Percentiles rank a stretch among this genome's conserved stretches.
phyloP scores from a whole-genome alignment of 495 filamentous ascomycete species.

The Talaromyces adpressus region DNA sequence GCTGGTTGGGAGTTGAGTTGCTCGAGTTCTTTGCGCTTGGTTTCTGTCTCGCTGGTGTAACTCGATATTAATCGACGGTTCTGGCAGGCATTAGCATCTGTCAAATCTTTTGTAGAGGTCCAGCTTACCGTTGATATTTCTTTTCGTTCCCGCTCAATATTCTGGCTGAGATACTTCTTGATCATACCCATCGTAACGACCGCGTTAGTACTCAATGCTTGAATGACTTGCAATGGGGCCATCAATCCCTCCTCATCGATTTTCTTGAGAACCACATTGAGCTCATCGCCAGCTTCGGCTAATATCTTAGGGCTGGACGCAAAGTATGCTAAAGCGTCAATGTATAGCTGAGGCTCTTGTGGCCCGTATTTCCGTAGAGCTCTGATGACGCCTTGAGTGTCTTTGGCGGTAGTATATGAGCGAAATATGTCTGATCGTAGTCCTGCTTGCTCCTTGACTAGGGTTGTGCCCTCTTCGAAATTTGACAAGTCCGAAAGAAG shows the following conservation, averaged over 20 bases:
- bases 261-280: conserved; percentile 70
- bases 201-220: conserved; percentile 75
- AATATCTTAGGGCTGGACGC: conserved; percentile 76
- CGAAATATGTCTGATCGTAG: conserved; percentile 93
- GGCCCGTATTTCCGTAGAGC: conserved; percentile 87
- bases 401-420: conserved; percentile 88
- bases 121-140: conserved; percentile 63
- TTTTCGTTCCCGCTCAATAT: conserved; percentile 78
- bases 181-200: conserved; percentile 97
- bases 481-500: conserved; percentile 86
- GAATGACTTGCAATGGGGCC: conserved; percentile 94
- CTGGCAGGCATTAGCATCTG: conserved; percentile 21
- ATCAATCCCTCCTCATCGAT: conserved; percentile 89
- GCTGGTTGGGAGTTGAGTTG: conserved; percentile 70
- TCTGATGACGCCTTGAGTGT: conserved; percentile 82
- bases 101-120: neutral
- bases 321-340: conserved; percentile 89
- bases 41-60: conserved; percentile 79
- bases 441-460: conserved; percentile 91
- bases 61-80: conserved; percentile 78
- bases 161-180: conserved; percentile 82
- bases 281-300: conserved; percentile 76
- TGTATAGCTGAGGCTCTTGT: conserved; percentile 86
- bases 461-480: conserved; percentile 82
- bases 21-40: conserved; percentile 68